Base-by-base conservation (phyloP, 2,329 filamentous ascomycete species). In the Aspergillus thermomutatus region DNA sequence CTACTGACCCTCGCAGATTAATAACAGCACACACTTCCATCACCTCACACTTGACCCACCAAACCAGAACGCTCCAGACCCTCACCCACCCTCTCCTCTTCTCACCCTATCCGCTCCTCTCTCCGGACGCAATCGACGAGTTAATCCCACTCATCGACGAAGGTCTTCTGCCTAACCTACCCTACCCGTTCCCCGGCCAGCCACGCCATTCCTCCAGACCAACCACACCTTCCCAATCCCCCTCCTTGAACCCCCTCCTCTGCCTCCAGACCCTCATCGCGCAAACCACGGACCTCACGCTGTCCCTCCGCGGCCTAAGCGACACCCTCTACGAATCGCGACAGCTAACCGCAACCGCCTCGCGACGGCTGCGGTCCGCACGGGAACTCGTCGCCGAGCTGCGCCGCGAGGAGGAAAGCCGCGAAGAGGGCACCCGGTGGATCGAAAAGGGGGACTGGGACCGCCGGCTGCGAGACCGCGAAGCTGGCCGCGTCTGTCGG, bases 321-420 rank as follows among this genome's bases (percentile, higher is more conserved):
- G 94, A 99, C 72, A 92, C 91, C 3, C 81, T 99, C 34, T 93
- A 97, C 74, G 96, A 97, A 88, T 92, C 89, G 31, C 87, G 91
- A 11, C 93, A 97, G 74, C 89, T 90, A 1, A 94, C 91, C 0
- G 89, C 87, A 3, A 88, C 89, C 9, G 94, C 93, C 1, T 87
- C 88, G 2, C 82, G 94, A 54, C 84, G 91, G 47, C 78, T 99
- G 52, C 88, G 89, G 64, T 90, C 86, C 37, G 92, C 91, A 6
- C 90, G 88, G 65, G 92, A 96, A 70, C 85, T 96, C 59, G 88
- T 97, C 1, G 85, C 87, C 1, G 93, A 97, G 66, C 87, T 97
- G 79, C 84, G 87, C 61, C 84, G 85, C 57, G 94, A 97, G 67
- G 87, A 91, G 58, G 91, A 96, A 66, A 80, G 87, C 31, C 85